Evolutionary conservation across 1,284 basidiomycete genomes (phyloP), one percentile per base, ranked within the genome.

Genomic region (Phylloporus sp.): DNA sequence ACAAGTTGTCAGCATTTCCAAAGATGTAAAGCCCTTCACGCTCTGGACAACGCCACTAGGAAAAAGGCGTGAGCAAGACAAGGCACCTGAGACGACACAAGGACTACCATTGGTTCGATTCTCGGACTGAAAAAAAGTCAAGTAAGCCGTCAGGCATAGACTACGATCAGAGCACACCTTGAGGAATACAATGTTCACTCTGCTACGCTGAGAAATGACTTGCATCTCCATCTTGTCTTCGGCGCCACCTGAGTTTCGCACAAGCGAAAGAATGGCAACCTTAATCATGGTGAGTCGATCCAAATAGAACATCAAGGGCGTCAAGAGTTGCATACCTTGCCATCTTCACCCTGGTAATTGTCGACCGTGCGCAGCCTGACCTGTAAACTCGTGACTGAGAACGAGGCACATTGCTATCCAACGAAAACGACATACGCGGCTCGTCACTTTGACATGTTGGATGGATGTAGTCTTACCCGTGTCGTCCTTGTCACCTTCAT

Each of bases 281-380:
- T 88, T 20, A 20, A 5, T 8, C 53, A 41, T 64, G 0, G 27
- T 70, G 32, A 69, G 66, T n/a, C 23, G 27, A 52, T 20, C 27
- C 1, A 32, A 14, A 55, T 14, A 10, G 20, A 56, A 19, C 8
- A 32, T 23, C 52, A 27, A 53, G 20, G 12, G 4, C n/a, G n/a
- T 32, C 47, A 39, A 62, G 60, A 41, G 27, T n/a, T 17, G 43
- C 75, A 39, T 66, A 84, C 82, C 73, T 85, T 85, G 1, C 85
- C 89, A 79, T 91, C 91, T 70, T 91, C 88, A 14, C 91, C 92
- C 76, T 94, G 92, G 73, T 88, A 94, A 68, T 90, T 93, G 71
- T 94, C 92, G 2, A 94, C 85, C 1, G 91, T 93, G n/a, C 91
- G 85, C 12, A 93, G 78, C 20, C 85, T 85, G 39, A 92, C 86